Evolutionary conservation across 176 grass and related monocot genomes (phyloP).

Genomic region (Areca catechu): DNA sequence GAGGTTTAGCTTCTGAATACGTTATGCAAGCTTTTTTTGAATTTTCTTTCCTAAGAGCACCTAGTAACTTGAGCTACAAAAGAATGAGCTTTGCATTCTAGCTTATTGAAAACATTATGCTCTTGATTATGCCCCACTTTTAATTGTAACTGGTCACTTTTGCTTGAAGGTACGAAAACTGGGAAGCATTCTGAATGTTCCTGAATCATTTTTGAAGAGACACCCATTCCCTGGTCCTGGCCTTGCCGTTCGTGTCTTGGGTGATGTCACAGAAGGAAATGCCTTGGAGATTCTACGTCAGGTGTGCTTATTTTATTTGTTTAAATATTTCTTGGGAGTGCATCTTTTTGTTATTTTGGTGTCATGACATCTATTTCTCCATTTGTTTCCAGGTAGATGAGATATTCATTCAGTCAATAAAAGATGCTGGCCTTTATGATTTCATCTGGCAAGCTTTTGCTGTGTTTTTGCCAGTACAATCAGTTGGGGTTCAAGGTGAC

Average conservation of each 20-base stretch:
- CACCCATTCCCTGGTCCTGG: constrained; percentile 95
- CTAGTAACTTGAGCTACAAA: no score
- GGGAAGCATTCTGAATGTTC: constrained; percentile 72
- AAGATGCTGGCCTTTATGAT: constrained; percentile 78
- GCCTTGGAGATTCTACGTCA: constrained; percentile 78
- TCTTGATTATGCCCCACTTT: no score
- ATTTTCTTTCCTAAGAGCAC: not conserved
- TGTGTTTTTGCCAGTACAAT: constrained; percentile 66
- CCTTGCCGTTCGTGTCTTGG: constrained; percentile 74
- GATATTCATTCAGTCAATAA: constrained; percentile 90
- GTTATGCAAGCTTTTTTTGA: constrained; percentile 3
- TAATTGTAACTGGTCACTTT: not conserved
- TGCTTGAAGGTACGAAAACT: constrained; percentile 59
- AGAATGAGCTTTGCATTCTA: no score
- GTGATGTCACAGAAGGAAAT: constrained; percentile 88
- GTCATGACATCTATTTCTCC: not conserved
- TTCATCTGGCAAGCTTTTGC: constrained; percentile 89
- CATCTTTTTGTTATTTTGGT: no score
- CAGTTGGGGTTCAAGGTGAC: constrained; percentile 82
- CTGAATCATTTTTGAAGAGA: constrained; percentile 78
- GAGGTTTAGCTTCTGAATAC: constrained; percentile 31
- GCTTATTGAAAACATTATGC: no score
- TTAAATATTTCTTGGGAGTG: not conserved
- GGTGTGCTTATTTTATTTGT: constrained; percentile 25
- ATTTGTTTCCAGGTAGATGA: constrained; percentile 50